Conservation (phyloP, 441 rosid species). For the Arabidopsis lyrata region DNA sequence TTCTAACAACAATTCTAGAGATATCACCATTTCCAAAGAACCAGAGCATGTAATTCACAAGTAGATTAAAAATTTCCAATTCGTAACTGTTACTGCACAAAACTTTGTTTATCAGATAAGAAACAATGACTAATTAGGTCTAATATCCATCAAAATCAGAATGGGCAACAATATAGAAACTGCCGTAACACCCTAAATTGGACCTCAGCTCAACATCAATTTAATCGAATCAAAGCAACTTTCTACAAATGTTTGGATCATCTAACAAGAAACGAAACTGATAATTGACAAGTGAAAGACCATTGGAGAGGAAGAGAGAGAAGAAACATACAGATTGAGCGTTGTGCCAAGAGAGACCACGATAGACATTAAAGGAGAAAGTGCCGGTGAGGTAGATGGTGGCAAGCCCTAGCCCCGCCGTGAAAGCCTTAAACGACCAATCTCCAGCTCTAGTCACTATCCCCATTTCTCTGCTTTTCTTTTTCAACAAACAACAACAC, state of each 20-base stretch:
- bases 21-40: conserved; percentile 23
- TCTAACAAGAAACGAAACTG: not conserved
- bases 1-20: not conserved
- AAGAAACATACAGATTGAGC: conserved; percentile 62
- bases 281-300: not conserved
- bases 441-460: conserved; percentile 66
- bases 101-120: not conserved
- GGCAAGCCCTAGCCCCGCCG: conserved; percentile 75
- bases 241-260: not conserved
- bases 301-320: not conserved
- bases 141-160: conserved; percentile 1
- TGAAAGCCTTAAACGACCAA: conserved; percentile 74
- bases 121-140: not conserved
- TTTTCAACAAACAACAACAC: not conserved
- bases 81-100: not conserved
- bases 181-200: conserved; percentile 15
- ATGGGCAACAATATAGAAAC: not conserved
- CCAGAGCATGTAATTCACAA: not conserved
- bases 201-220: conserved; percentile 7
- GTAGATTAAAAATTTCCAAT: not conserved
- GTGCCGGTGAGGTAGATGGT: conserved; percentile 77
- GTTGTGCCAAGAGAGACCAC: conserved; percentile 82
- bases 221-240: conserved; percentile 16
- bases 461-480: conserved; percentile 51
- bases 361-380: conserved; percentile 77